These are phyloP conservation scores for Omphalotus guepiniiformis DNA, from an alignment of 768 basidiomycete species.

Conservation along the genomic window DNA sequence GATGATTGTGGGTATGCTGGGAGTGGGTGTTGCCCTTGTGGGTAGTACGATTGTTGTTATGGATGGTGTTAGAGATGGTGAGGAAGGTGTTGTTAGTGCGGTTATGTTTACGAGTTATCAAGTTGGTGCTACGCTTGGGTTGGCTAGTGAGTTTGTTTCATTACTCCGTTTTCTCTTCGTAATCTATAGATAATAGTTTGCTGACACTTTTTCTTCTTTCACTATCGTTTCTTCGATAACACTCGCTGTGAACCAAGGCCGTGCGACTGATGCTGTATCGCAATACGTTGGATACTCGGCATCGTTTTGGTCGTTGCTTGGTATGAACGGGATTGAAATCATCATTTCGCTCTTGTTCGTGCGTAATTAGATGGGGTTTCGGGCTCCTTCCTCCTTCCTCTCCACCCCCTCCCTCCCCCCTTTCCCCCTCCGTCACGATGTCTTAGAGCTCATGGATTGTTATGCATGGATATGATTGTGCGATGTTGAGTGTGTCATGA, in stretches of 20 bases:
- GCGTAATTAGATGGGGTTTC: too few relatives aligned
- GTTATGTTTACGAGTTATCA: conserved; percentile 9
- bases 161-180: neutral
- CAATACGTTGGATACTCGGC: conserved; percentile 1
- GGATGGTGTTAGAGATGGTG: conserved; percentile 4
- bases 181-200: too few relatives aligned
- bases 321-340: neutral
- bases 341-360: conserved; percentile 1
- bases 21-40: conserved; percentile 35
- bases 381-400: too few relatives aligned
- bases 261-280: neutral
- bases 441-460: too few relatives aligned
- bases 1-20: conserved; percentile 40
- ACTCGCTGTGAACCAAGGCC: neutral
- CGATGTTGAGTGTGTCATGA: too few relatives aligned
- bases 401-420: too few relatives aligned
- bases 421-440: too few relatives aligned
- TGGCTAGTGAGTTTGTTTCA: conserved; percentile 1
- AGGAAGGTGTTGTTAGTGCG: conserved; percentile 8
- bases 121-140: conserved; percentile 5
- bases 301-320: conserved; percentile 1
- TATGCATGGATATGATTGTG: too few relatives aligned
- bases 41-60: conserved; percentile 11
- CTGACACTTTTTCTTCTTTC: too few relatives aligned
- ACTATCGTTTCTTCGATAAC: conserved; percentile 5